Base-by-base conservation (phyloP, 345 rosid genomes). In the Corchorus capsularis region DNA sequence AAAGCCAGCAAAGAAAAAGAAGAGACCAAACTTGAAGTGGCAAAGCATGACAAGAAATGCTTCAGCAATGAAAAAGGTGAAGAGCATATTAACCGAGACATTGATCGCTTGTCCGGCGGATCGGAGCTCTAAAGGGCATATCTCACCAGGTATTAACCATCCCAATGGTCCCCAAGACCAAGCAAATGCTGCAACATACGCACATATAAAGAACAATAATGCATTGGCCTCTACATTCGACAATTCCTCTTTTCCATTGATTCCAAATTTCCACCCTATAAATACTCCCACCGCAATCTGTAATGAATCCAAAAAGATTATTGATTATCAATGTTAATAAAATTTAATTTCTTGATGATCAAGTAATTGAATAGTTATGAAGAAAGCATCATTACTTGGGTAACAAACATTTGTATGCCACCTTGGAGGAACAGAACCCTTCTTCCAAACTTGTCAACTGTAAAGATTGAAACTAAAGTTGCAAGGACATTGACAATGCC, bases 121-220 rank as follows among this genome's bases (percentile, higher is more conserved):
- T 75, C 88, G 74, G 37, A 85, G 75, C 77, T 83, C 88, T 61
- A 85, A 45, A 0, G 87, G 82, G 57, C 82, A 80, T 3, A 86
- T 83, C 65, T 88, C 90, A 70, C 89, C 82, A 0, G 92, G 92
- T 3, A 89, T 83, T 50, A 89, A 60, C 90, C 90, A 89, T 4
- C 87, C 92, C 19, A 86, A 69, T 2, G 92, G 90, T 0, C 89
- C 92, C 89, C 89, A 88, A 0, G 92, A 88, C 92, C 92, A 88
- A 0, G 90, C 88, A 57, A 86, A 88, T 6, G 84, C 92, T 47
- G 87, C 84, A 2, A 88, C 86, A 0, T 81, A 88, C 0, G 37
- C 1, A 54, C 89, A 86, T 3, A 86, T 80, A 59, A 85, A 63
- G 22, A 75, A 0, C 47, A 88, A 19, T 12, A 88, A 54, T 0